These are phyloP conservation scores for Plasmodium gonderi DNA, from an alignment of 169 alveolate species.

Conservation along the genomic window DNA sequence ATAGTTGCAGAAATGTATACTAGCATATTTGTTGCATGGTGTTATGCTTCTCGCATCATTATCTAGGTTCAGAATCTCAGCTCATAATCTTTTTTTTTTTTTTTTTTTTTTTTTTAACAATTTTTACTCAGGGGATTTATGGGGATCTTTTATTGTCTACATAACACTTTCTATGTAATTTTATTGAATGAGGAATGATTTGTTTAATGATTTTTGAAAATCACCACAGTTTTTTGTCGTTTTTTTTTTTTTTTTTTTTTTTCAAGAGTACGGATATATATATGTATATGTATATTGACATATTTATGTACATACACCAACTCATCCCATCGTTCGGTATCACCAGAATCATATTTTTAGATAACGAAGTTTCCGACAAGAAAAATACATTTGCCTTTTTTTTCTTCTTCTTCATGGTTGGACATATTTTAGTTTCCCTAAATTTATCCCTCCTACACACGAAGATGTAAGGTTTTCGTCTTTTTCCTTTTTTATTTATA, in stretches of 20 bases:
- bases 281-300: neutral
- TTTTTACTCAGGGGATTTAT: slow-evolving; percentile 47
- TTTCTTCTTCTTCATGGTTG: slow-evolving; percentile 42
- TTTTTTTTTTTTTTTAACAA: slow-evolving; percentile 14
- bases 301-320: neutral
- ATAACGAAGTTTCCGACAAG: slow-evolving; percentile 46
- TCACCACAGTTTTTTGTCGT: neutral
- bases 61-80: neutral
- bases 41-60: neutral
- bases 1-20: neutral
- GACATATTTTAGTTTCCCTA: slow-evolving; percentile 57
- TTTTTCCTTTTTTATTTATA: neutral
- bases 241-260: neutral
- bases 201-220: neutral
- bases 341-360: slow-evolving; percentile 43
- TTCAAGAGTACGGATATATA: neutral
- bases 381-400: slow-evolving; percentile 55
- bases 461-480: slow-evolving; percentile 11
- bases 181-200: neutral
- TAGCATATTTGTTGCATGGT: neutral
- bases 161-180: slow-evolving; percentile 55
- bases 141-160: slow-evolving; percentile 73
- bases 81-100: neutral
- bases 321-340: neutral
- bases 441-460: slow-evolving; percentile 65